Evolutionary conservation across 163 green algal genomes (phyloP).

Genomic region (Scenedesmus sp.): DNA sequence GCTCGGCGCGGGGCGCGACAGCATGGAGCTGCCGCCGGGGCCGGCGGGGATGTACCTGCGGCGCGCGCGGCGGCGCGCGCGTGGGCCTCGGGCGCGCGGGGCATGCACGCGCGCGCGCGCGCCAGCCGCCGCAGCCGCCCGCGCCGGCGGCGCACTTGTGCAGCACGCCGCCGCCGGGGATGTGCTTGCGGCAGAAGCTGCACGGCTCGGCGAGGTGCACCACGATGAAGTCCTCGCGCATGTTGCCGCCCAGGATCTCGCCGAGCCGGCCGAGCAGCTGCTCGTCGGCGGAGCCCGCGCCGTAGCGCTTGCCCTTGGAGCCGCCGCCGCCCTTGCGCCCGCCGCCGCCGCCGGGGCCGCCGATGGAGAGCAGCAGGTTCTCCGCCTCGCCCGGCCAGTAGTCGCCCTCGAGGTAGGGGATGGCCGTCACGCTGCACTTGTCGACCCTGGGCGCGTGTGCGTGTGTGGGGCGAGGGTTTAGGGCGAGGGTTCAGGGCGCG

Average conservation of each 20-base stretch:
- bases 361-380: conserved; percentile 56
- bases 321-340: conserved; percentile 36
- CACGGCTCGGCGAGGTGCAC: conserved; percentile 94
- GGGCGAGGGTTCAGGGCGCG: too few relatives aligned
- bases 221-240: conserved; percentile 99
- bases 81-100: neutral
- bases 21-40: neutral
- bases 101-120: neutral
- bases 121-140: neutral
- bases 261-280: conserved; percentile 83
- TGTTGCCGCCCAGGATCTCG: conserved; percentile 78
- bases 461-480: too few relatives aligned
- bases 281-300: conserved; percentile 67
- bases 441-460: conserved; percentile 5
- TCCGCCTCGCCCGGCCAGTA: conserved; percentile 95
- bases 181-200: conserved; percentile 79
- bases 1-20: neutral
- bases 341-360: neutral
- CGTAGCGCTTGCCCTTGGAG: conserved; percentile 84
- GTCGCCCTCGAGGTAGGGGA: conserved; percentile 99
- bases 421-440: conserved; percentile 61
- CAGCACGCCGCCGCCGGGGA: conserved; percentile 49
- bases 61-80: conserved; percentile 16
- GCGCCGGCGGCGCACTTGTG: conserved; percentile 40
- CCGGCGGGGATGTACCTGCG: conserved; percentile 10